Conservation (phyloP, 225 moss, liverwort and hornwort genomes). For the Thuidium tamariscinum region DNA sequence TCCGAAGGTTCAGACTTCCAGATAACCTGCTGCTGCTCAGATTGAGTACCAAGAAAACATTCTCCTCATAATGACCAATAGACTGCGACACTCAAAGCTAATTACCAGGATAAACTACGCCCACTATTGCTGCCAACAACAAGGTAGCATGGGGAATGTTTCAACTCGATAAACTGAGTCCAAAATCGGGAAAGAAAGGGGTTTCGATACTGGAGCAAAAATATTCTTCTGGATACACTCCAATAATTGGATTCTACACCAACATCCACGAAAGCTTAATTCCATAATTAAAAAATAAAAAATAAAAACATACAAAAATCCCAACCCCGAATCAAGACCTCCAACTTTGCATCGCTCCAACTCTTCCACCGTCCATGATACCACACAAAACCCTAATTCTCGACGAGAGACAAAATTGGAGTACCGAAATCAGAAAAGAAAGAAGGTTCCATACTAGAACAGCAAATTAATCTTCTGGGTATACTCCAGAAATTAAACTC, state of each 20-base stretch:
- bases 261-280: background rate
- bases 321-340: background rate
- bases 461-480: background rate
- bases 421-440: background rate
- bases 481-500: background rate
- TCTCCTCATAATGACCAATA: background rate
- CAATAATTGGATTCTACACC: background rate
- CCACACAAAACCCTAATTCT: background rate
- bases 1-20: background rate
- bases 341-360: background rate
- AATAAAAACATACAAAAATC: background rate
- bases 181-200: background rate
- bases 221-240: background rate
- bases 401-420: background rate
- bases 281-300: too few species aligned
- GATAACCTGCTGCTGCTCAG: background rate
- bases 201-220: background rate
- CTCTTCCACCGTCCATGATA: background rate
- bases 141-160: background rate
- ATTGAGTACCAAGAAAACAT: background rate
- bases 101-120: background rate
- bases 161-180: background rate
- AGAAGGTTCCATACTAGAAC: too few species aligned
- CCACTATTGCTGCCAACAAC: background rate
- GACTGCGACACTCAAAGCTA: background rate